Conservation (phyloP, 306 rosid genomes). For the Crotalaria pallida region DNA sequence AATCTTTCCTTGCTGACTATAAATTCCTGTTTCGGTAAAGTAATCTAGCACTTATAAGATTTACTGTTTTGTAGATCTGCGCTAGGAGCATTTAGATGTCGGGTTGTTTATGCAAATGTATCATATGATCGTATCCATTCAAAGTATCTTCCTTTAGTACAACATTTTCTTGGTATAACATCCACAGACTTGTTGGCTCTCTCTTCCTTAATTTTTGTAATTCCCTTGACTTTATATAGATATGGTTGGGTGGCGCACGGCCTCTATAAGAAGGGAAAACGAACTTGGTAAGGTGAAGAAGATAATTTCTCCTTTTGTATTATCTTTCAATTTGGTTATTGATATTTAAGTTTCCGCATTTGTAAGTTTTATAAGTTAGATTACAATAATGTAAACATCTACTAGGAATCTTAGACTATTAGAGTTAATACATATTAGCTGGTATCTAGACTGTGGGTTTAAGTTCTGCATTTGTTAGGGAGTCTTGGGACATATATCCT, state of each 20-base stretch:
- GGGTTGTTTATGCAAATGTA: constrained; percentile 82
- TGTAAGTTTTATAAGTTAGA: background rate
- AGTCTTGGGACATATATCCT: background rate
- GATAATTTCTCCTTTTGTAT: constrained; percentile 19
- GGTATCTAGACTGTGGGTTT: background rate
- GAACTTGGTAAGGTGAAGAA: constrained; percentile 72
- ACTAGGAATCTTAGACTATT: background rate
- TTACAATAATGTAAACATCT: background rate
- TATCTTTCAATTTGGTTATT: constrained; percentile 3
- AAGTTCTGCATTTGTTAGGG: background rate
- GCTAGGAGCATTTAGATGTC: constrained; percentile 67
- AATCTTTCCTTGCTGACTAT: background rate
- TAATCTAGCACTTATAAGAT: constrained; percentile 20
- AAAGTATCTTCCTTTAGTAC: constrained; percentile 1
- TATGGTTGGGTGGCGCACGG: constrained; percentile 99
- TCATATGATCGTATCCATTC: constrained; percentile 93
- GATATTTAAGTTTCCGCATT: background rate
- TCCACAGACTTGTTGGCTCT: constrained; percentile 6
- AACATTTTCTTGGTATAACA: background rate
- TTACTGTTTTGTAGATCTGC: constrained; percentile 68
- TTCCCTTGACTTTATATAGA: constrained; percentile 55
- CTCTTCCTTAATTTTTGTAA: constrained; percentile 12
- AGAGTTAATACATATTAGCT: background rate
- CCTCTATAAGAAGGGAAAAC: constrained; percentile 86
- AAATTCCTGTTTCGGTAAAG: background rate